Conservation (phyloP, 164 flowering plant genomes). For the Sextonia rubra region DNA sequence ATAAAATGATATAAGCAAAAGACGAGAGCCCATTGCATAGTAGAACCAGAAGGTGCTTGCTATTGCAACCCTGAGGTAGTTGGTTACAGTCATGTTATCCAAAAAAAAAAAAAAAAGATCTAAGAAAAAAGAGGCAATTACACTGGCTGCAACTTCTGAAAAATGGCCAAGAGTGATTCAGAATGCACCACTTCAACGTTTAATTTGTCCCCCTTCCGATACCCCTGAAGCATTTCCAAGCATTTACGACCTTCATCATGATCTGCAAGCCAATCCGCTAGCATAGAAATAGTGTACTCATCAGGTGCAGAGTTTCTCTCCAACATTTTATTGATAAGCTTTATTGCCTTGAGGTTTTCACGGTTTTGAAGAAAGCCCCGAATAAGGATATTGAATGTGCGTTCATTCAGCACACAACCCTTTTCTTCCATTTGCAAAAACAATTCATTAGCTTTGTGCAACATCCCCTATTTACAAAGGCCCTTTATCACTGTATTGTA, state of each 20-base stretch:
- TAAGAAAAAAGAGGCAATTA: not conserved
- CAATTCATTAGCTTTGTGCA: slow-evolving; percentile 9
- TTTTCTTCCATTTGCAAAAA: slow-evolving; percentile 7
- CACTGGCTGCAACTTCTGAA: not conserved
- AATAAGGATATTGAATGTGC: not conserved
- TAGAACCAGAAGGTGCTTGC: not conserved
- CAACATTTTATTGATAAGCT: slow-evolving; percentile 5
- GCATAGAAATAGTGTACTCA: not conserved
- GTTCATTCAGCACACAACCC: not conserved
- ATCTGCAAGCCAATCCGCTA: not conserved
- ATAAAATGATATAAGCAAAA: too few relatives aligned
- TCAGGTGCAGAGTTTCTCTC: not conserved
- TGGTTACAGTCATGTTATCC: too few relatives aligned
- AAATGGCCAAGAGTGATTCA: not conserved
- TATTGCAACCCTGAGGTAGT: not conserved
- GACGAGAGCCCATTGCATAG: not conserved
- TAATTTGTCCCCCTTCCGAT: not conserved
- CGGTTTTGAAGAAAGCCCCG: slow-evolving; percentile 1
- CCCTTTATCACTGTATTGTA: slow-evolving; percentile 6
- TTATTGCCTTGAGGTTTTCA: slow-evolving; percentile 5
- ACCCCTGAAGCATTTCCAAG: not conserved
- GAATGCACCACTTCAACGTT: not conserved
- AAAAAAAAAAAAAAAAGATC: not conserved
- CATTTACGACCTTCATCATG: not conserved
- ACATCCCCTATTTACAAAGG: slow-evolving; percentile 6